Evolutionary conservation across 441 rosid genomes (phyloP), one percentile per base, ranked within the genome.

Genomic region (Gossypium gossypioides): DNA sequence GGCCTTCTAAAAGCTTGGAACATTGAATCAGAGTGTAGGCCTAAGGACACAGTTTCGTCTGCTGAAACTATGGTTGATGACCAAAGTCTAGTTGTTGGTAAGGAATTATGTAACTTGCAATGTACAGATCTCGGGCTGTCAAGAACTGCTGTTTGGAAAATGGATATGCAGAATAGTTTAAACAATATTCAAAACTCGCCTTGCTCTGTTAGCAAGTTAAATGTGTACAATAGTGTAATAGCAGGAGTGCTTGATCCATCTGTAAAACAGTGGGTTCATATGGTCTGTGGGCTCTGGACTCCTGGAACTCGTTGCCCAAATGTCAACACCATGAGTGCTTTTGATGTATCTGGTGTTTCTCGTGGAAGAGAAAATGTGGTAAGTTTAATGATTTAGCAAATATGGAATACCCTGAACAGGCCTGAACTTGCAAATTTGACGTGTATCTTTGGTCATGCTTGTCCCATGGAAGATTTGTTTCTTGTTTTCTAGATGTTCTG

Each of bases 221-320:
- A 81, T 74, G 54, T 83, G 54, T 73, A 71, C 67, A 85, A 83
- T 64, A 85, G 88, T 70, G 73, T 85, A 64, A 83, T 75, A 6
- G 80, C 75, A 6, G 86, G 85, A 69, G 57, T 71, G 27, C 72
- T 68, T 69, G 85, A 85, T 81, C 72, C 84, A 50, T 75, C 80
- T 65, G 79, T 81, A 42, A 85, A 81, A 81, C 88, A 83, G 73
- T 85, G 88, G 88, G 79, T 85, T 73, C 88, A 85, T 77, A 81
- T 81, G 85, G 88, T 85, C 55, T 85, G 88, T 81, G 86, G 86
- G 51, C 88, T 85, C 72, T 85, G 88, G 88, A 85, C 85, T n/a
- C 84, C 88, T 32, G 85, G 80, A 59, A 85, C 88, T 18, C 77
- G 86, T 34, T 85, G 88, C 68, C 86, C 86, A 69, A 85, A 85